Evolutionary conservation across 2,329 filamentous ascomycete species (phyloP).

Genomic region (Pseudogymnoascus sp.): DNA sequence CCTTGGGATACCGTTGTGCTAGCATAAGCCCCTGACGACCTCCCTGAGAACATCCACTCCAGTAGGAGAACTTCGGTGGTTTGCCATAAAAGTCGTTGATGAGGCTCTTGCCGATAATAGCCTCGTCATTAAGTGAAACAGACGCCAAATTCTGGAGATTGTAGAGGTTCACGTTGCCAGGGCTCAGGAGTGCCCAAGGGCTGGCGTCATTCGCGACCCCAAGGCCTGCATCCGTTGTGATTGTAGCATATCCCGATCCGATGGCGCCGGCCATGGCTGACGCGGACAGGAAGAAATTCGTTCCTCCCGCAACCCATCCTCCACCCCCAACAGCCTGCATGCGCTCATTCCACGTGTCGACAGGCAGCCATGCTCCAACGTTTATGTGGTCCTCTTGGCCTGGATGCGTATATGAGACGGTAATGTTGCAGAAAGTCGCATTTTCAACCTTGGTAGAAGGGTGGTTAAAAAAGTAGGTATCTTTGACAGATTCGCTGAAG

Average conservation of each 20-base stretch:
- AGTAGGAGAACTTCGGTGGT: constrained; percentile 31
- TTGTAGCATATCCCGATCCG: constrained; percentile 23
- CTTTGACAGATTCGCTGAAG: neutral
- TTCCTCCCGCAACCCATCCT: constrained; percentile 24
- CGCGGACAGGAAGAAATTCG: constrained; percentile 14
- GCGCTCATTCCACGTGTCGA: constrained; percentile 25
- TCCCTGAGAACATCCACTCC: constrained; percentile 32
- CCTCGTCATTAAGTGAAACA: constrained; percentile 30
- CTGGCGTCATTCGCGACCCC: constrained; percentile 12
- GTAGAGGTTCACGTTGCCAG: constrained; percentile 17
- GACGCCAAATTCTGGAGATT: constrained; percentile 33
- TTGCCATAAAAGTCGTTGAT: constrained; percentile 29
- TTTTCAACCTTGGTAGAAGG: neutral
- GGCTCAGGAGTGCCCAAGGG: constrained; percentile 13
- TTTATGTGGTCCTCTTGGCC: constrained; percentile 20
- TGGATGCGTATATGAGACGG: constrained; percentile 24
- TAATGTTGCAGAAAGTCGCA: constrained; percentile 25
- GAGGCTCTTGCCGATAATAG: constrained; percentile 29
- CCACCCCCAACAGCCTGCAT: constrained; percentile 28
- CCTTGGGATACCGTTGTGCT: constrained; percentile 32
- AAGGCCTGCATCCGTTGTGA: constrained; percentile 26
- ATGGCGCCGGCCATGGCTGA: constrained; percentile 18
- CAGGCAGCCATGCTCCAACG: constrained; percentile 25
- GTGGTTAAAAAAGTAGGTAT: neutral
- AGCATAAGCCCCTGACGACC: constrained; percentile 32